Base-by-base conservation (phyloP, 2,329 filamentous ascomycete genomes). In the Calycina marina region DNA sequence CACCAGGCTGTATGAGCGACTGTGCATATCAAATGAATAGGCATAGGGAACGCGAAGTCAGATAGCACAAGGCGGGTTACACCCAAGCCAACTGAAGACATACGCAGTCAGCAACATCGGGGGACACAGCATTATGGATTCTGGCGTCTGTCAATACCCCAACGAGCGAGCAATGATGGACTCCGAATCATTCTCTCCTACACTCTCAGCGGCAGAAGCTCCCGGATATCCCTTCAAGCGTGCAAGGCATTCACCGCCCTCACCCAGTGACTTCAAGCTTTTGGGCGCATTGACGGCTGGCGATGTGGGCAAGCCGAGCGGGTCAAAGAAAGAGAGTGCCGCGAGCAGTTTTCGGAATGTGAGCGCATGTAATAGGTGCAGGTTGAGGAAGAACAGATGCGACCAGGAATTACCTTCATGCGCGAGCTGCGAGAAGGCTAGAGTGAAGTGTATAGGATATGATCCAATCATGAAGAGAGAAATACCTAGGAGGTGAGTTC, bases 381-480 rank as follows among this genome's bases (percentile, higher is more conserved):
- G 88, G 28, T 61, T 92, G 54, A 72, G 88, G 49, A 96, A 96
- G 64, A 96, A 94, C 54, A 70, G 85, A 32, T 96, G 88, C 58
- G 88, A 96, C 57, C 88, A 94, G 65, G 77, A 79, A 43, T 67
- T 96, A 40, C 88, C 88, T 6, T 83, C 81, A 47, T 96, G 88
- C 55, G 77, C 81, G 25, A 83, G 82, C 45, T 96, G 88, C 58
- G 84, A 86, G 54, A 94, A 94, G 60, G 86, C 82, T n/a, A 70
- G 72, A 37, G 82, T 92, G 28, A 77, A 81, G 44, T 96, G 90
- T 55, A 84, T 94, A 31, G 88, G 88, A 40, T 94, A 93, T 56
- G 88, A 96, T 53, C 86, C 88, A 18, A 93, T 94, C 50, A 93
- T 84, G 14, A 94, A 94, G 65, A 77, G 82, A 51, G 85, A 94